These are phyloP conservation scores for Erysiphe neolycopersici DNA, from an alignment of 2,329 filamentous ascomycete genomes.

Conservation along the genomic window DNA sequence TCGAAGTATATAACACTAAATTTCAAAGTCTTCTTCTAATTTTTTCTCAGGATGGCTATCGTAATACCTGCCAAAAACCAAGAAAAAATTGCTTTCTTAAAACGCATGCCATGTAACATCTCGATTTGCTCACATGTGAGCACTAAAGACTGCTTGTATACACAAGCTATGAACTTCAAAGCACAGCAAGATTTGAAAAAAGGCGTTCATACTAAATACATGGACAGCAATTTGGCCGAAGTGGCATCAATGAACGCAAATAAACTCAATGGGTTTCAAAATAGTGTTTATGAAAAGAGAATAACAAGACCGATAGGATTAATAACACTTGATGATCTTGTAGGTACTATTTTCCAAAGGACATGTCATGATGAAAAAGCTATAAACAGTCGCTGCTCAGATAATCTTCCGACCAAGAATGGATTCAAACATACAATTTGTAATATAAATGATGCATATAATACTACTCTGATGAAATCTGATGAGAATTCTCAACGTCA, in stretches of 20 bases:
- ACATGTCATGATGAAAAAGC: slow-evolving; percentile 8
- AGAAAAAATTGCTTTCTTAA: background rate
- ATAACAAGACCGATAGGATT: slow-evolving; percentile 9
- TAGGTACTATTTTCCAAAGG: slow-evolving; percentile 9
- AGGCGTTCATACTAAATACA: background rate
- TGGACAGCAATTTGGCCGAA: background rate
- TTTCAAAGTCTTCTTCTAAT: background rate
- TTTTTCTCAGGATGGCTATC: slow-evolving; percentile 7
- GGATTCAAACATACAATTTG: background rate
- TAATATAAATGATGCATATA: background rate
- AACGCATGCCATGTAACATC: background rate
- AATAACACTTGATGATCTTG: slow-evolving; percentile 10
- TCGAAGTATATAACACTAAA: slow-evolving; percentile 5
- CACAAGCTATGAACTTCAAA: background rate
- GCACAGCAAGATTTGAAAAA: background rate
- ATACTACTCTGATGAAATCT: background rate
- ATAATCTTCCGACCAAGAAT: background rate
- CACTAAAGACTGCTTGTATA: too few relatives aligned
- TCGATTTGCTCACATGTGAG: background rate
- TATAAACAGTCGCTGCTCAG: background rate
- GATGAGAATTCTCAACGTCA: background rate
- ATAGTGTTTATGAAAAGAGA: slow-evolving; percentile 2
- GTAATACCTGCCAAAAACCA: slow-evolving; percentile 4
- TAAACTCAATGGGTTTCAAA: background rate
- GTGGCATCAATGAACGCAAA: background rate